Percentiles rank a stretch among this genome's conserved stretches.
These are phyloP conservation scores for Paxillus ammoniavirescens DNA, from an alignment of 768 basidiomycete genomes.

Conservation along the genomic window DNA sequence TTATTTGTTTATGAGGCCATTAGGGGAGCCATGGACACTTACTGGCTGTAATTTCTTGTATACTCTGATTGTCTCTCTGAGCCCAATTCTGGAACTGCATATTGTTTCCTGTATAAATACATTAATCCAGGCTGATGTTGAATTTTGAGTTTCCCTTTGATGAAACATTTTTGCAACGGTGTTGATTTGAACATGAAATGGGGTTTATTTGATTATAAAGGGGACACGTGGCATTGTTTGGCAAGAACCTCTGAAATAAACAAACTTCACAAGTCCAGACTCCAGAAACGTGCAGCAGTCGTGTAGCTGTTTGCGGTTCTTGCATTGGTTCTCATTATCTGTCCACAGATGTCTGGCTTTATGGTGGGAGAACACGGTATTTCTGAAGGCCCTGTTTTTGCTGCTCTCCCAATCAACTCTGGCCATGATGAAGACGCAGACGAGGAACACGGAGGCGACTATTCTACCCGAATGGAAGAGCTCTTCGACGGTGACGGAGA, in stretches of 20 bases:
- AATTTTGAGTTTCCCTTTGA: background rate
- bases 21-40: conserved; percentile 5
- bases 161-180: background rate
- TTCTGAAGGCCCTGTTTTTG: background rate
- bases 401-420: conserved; percentile 14
- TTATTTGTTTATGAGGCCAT: conserved; percentile 7
- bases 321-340: background rate
- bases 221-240: conserved; percentile 27
- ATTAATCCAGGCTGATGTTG: conserved; percentile 1
- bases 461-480: conserved; percentile 26
- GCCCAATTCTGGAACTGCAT: background rate
- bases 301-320: background rate
- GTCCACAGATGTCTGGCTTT: background rate
- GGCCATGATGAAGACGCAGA: conserved; percentile 19
- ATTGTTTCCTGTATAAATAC: conserved; percentile 2
- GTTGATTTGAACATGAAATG: background rate
- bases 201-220: background rate
- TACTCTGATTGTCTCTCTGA: background rate
- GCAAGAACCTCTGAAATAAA: conserved; percentile 25
- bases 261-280: conserved; percentile 5
- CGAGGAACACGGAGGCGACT: conserved; percentile 23
- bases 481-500: conserved; percentile 41
- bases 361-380: conserved; percentile 9
- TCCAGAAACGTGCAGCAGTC: background rate
- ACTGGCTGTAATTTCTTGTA: conserved; percentile 11